These are phyloP conservation scores for Venturia aucupariae DNA, from an alignment of 2,329 filamentous ascomycete genomes.

Conservation along the genomic window DNA sequence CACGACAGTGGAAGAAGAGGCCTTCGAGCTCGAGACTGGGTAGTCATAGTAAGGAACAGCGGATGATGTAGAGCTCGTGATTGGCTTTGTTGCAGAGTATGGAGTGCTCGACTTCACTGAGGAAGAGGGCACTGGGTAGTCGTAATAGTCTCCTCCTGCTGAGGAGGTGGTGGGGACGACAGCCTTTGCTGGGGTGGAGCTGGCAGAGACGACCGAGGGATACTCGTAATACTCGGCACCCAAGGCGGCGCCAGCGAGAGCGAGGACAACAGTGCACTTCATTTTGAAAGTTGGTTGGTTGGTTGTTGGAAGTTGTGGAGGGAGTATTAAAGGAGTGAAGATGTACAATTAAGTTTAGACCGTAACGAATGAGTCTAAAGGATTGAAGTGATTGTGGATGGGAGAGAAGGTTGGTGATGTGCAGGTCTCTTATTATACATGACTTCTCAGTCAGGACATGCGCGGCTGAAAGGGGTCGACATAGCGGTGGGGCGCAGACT, in stretches of 20 bases:
- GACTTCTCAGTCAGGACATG: background rate
- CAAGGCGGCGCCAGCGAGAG: background rate
- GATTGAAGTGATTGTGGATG: slow-evolving; percentile 5
- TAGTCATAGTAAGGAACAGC: slow-evolving; percentile 2
- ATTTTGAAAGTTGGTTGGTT: background rate
- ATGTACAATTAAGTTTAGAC: slow-evolving; percentile 5
- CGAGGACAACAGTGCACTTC: background rate
- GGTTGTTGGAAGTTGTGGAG: background rate
- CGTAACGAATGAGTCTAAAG: slow-evolving; percentile 9
- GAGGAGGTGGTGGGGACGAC: background rate
- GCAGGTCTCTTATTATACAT: slow-evolving; percentile 8
- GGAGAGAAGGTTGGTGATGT: background rate
- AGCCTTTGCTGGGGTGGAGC: background rate
- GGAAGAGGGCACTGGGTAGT: background rate
- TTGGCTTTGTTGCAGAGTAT: background rate
- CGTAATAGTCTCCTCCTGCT: background rate
- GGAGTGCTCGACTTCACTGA: background rate
- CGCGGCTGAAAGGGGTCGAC: background rate
- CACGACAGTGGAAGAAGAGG: background rate
- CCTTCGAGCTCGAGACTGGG: background rate
- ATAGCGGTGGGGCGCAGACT: background rate
- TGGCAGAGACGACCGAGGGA: background rate
- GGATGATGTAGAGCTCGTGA: background rate
- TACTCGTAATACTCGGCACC: background rate
- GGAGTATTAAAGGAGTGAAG: background rate